Evolutionary conservation across 108 stramenopile species (phyloP), one percentile per base, ranked within the genome.

Genomic region (Phaeodactylum tricornutum): DNA sequence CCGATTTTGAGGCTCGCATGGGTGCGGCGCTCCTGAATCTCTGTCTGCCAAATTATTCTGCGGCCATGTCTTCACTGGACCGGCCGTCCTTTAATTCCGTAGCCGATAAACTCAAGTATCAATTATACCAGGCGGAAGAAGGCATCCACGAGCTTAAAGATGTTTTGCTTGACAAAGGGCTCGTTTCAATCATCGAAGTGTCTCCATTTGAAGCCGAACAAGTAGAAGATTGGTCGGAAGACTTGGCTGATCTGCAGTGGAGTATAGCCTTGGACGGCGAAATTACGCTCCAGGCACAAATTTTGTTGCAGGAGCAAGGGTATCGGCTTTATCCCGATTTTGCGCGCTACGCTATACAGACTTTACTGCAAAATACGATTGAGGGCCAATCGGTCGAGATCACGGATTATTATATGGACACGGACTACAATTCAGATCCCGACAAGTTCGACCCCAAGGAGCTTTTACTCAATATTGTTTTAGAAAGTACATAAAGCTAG

Each of bases 331-430:
- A 80, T 43, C 89, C 89, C 0, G 67, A 74, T 24, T 75, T 80
- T 56, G 62, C 54, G 23, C 50, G 75, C n/a, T 79, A 65, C 34
- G 61, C 43, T 9, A 21, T 70, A 6, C 23, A 34, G 31, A 19
- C 49, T 4, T 9, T 70, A 8, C 38, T 78, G 19, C 27, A 33
- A 26, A 29, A 50, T 11, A 20, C 32, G 17, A 29, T 55, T 0
- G 29, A 35, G 9, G 27, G 20, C 16, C 67, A 68, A 47, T 40
- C 31, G 21, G 67, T 72, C 15, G 43, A 52, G 35, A 59, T 64
- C 9, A 72, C 72, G 22, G 89, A 86, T 48, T 91, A 81, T 37
- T 91, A 82, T 60, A 76, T 91, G 72, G 89, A 91, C 47, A 91
- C 89, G 12, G 53, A 69, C 28, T 91, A 91, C 60, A 86, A 67